Evolutionary conservation across 75 land plant genomes (phyloP).

Genomic region (Picea glauca): DNA sequence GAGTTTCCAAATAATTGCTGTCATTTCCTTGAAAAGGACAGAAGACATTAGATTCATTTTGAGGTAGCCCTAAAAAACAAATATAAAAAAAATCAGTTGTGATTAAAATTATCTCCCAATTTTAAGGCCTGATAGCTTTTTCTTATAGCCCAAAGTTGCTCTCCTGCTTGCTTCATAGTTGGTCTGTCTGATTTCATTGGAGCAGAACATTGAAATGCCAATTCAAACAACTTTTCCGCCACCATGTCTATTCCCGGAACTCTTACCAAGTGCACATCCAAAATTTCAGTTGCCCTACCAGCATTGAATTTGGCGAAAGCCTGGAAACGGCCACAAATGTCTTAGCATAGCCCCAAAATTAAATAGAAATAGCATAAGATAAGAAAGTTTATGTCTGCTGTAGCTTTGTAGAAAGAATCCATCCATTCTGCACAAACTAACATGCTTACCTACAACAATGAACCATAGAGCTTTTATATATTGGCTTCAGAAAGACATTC

Average conservation of each 20-base stretch:
- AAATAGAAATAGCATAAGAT: background rate
- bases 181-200: constrained; percentile 72
- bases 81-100: background rate
- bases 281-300: constrained; percentile 39
- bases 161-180: constrained; percentile 72
- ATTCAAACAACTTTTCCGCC: constrained; percentile 35
- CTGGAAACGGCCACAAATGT: constrained; percentile 33
- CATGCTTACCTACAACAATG: background rate
- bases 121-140: constrained; percentile 51
- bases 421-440: background rate
- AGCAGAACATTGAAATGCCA: constrained; percentile 80
- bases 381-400: background rate
- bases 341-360: background rate
- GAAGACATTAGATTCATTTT: background rate
- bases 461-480: background rate
- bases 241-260: constrained; percentile 11
- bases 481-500: background rate
- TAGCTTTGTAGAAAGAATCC: background rate
- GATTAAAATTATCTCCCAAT: background rate
- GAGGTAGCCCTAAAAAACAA: background rate
- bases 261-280: constrained; percentile 62
- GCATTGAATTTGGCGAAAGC: constrained; percentile 68
- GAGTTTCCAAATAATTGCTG: background rate
- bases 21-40: background rate
- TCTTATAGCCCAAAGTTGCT: constrained; percentile 68